These are phyloP conservation scores for Penicillium carneum DNA, from an alignment of 2,329 filamentous ascomycete genomes.

Conservation along the genomic window DNA sequence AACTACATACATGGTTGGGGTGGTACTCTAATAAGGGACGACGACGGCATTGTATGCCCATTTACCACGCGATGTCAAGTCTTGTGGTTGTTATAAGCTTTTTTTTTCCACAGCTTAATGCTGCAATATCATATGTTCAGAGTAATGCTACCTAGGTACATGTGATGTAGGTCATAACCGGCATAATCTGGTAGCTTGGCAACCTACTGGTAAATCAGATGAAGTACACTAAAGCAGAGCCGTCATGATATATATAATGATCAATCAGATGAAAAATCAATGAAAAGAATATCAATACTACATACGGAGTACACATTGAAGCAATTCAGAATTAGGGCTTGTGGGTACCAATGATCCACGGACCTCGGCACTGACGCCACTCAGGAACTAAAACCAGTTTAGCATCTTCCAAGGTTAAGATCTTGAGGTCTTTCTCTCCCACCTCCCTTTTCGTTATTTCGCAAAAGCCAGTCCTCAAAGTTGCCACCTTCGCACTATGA, in stretches of 20 bases:
- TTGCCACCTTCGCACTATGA: constrained; percentile 31
- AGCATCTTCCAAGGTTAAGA: constrained; percentile 4
- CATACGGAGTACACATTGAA: background rate
- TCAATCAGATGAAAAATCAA: background rate
- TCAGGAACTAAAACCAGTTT: constrained; percentile 30
- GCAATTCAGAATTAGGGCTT: background rate
- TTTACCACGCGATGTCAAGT: background rate
- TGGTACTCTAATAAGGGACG: background rate
- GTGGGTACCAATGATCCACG: constrained; percentile 13
- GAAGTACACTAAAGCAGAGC: background rate
- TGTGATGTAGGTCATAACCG: no score
- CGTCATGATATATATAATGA: background rate
- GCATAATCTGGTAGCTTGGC: background rate
- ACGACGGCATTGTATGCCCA: background rate
- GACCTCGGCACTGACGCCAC: constrained; percentile 31
- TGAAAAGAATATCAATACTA: no score
- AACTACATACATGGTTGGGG: no score
- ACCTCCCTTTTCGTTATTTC: background rate
- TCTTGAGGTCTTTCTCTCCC: background rate
- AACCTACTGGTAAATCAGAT: background rate
- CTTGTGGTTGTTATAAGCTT: background rate
- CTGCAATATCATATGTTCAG: background rate
- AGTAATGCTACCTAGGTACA: background rate
- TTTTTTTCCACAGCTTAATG: background rate
- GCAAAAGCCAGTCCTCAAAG: background rate